A percentile compares a stretch with the other conserved stretches of the same genome.
These are phyloP conservation scores for Phytophthora rubi DNA, from an alignment of 352 stramenopile species.

Conservation along the genomic window DNA sequence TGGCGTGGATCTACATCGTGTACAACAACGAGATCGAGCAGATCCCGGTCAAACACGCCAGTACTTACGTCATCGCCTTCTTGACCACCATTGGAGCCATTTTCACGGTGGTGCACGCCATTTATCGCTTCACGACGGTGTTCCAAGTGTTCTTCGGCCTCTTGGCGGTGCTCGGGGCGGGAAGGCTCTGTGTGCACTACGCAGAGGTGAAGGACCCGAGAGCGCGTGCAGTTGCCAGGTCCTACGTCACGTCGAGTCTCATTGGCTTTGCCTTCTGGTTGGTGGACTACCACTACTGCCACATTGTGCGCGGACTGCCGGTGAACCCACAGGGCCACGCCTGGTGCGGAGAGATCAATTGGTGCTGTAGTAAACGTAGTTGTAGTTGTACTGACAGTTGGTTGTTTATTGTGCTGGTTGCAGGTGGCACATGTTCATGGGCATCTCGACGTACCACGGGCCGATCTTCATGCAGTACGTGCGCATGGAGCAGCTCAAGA, in stretches of 20 bases:
- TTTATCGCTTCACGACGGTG: constrained; percentile 79
- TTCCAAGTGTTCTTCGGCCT: constrained; percentile 83
- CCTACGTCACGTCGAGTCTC: constrained; percentile 67
- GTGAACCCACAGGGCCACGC: constrained; percentile 84
- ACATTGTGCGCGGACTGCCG: constrained; percentile 54
- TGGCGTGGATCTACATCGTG: constrained; percentile 86
- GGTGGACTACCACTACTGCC: constrained; percentile 85
- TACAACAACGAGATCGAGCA: constrained; percentile 77
- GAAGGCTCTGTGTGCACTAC: constrained; percentile 71
- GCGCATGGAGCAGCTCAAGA: constrained; percentile 76
- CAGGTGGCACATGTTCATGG: constrained; percentile 87
- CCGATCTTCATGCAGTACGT: constrained; percentile 90
- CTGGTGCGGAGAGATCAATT: constrained; percentile 43
- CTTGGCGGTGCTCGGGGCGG: constrained; percentile 56
- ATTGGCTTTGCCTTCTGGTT: constrained; percentile 77
- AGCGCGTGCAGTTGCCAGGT: constrained; percentile 61
- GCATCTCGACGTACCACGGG: constrained; percentile 77
- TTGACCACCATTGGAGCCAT: constrained; percentile 62
- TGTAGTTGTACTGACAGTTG: background rate
- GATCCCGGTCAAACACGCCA: constrained; percentile 48
- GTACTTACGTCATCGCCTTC: constrained; percentile 48
- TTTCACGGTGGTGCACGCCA: constrained; percentile 75
- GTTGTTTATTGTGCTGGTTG: constrained; percentile 7
- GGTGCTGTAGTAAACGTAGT: background rate
- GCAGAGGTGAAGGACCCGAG: constrained; percentile 56